These are phyloP conservation scores for Monilinia fructigena DNA, from an alignment of 2,329 filamentous ascomycete genomes.

Conservation along the genomic window DNA sequence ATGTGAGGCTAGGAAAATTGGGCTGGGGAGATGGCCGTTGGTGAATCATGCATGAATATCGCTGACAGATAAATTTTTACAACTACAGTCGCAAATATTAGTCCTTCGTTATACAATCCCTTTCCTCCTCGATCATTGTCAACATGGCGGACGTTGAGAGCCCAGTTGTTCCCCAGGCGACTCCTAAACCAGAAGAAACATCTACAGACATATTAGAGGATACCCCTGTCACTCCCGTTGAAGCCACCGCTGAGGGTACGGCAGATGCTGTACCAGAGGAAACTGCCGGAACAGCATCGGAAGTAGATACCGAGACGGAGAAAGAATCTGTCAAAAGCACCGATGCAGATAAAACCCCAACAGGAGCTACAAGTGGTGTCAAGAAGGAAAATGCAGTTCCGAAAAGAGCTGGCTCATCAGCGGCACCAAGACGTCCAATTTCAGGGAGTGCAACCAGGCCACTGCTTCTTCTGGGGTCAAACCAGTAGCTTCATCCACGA, in stretches of 20 bases:
- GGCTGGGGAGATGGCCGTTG: conserved; percentile 9
- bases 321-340: conserved; percentile 35
- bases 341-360: conserved; percentile 33
- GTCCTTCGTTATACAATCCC: conserved; percentile 18
- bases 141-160: conserved; percentile 24
- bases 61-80: conserved; percentile 15
- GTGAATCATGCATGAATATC: conserved; percentile 18
- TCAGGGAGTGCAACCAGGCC: conserved; percentile 19
- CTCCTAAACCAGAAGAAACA: not conserved
- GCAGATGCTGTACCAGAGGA: conserved; percentile 30
- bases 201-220: conserved; percentile 8
- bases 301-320: conserved; percentile 37
- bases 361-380: conserved; percentile 33
- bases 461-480: conserved; percentile 36
- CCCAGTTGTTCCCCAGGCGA: conserved; percentile 4
- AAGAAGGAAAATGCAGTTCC: conserved; percentile 40
- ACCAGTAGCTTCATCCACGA: conserved; percentile 34
- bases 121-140: conserved; percentile 7
- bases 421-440: conserved; percentile 34
- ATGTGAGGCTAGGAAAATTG: conserved; percentile 16
- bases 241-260: conserved; percentile 9
- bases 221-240: conserved; percentile 12
- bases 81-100: conserved; percentile 21
- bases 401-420: conserved; percentile 32
- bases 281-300: conserved; percentile 32